Base-by-base conservation (phyloP, 2,329 filamentous ascomycete genomes). In the Claviceps sp. region DNA sequence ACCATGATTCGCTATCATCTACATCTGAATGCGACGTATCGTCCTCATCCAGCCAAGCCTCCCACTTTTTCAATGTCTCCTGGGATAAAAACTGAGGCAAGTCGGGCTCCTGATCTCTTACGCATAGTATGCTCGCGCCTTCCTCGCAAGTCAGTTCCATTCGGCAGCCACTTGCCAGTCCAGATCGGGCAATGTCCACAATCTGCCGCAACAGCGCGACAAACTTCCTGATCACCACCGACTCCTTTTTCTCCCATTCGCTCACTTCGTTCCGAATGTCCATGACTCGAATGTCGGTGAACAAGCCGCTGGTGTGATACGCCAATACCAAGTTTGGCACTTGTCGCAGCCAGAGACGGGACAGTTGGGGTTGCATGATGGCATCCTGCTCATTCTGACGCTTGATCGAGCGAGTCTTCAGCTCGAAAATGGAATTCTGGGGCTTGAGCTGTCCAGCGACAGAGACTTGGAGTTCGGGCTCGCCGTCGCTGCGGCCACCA, bases 321-420 rank as follows among this genome's bases (percentile, higher is more conserved):
- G 69, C 72, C 2, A 73, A 57, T 30, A 74, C 58, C 41, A 74
- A 67, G 7, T 65, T 66, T 1, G 65, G 59, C 4, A 68, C 62
- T 51, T 70, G 71, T 0, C 63, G 52, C 1, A 69, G 52, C 71
- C 72, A 75, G 8, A 74, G 59, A 0, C 70, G 69, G 4, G 68
- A 70, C 9, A 74, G 56, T 44, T 73, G 66, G 4, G 65, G 57
- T 11, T 54, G 61, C 2, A 44, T 14, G 0, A 72, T 54, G 18
- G 61, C 60, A 47, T 67, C 61, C 2, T 60, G 59, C n/a, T 50
- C 45, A 34, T 2, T 1, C 4, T 7, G n/a, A n/a, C 57, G 58
- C 30, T 38, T 47, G 5, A 57, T 51, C 20, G 61, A 66, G 26
- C 72, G 67, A 0, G 72, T 74, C 59, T 74, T 74, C 54, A 74